Evolutionary conservation across 2,329 filamentous ascomycete genomes (phyloP).

Genomic region (Colletotrichum liaoningense): DNA sequence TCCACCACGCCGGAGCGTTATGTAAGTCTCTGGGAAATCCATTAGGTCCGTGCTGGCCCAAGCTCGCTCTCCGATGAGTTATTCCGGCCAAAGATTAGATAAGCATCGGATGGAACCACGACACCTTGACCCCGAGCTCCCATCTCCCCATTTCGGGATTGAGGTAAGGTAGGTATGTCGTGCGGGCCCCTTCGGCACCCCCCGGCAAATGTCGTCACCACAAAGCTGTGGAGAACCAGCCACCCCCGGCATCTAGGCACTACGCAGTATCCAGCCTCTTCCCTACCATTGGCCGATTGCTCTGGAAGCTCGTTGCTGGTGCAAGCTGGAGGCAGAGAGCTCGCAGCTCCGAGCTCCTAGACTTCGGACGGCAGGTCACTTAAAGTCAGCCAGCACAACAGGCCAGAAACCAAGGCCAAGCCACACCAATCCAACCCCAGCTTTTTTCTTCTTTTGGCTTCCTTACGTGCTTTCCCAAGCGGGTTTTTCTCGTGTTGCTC

Average conservation of each 20-base stretch:
- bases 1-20: slow-evolving; percentile 10
- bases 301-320: slow-evolving; percentile 22
- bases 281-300: slow-evolving; percentile 18
- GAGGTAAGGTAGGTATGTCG: background rate
- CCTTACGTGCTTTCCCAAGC: background rate
- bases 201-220: slow-evolving; percentile 31
- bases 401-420: background rate
- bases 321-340: slow-evolving; percentile 9
- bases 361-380: slow-evolving; percentile 31
- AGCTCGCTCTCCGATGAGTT: background rate
- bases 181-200: background rate
- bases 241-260: slow-evolving; percentile 24
- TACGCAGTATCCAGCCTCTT: slow-evolving; percentile 8
- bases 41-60: background rate
- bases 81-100: slow-evolving; percentile 14
- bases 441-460: slow-evolving; percentile 18
- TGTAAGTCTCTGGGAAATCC: background rate
- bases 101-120: background rate
- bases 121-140: background rate
- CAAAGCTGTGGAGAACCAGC: slow-evolving; percentile 22
- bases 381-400: background rate
- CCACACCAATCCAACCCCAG: background rate
- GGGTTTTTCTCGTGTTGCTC: background rate
- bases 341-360: slow-evolving; percentile 35
- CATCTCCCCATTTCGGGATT: background rate